These are phyloP conservation scores for Nicotiana noctiflora DNA, from an alignment of 257 asterid species.

Conservation along the genomic window DNA sequence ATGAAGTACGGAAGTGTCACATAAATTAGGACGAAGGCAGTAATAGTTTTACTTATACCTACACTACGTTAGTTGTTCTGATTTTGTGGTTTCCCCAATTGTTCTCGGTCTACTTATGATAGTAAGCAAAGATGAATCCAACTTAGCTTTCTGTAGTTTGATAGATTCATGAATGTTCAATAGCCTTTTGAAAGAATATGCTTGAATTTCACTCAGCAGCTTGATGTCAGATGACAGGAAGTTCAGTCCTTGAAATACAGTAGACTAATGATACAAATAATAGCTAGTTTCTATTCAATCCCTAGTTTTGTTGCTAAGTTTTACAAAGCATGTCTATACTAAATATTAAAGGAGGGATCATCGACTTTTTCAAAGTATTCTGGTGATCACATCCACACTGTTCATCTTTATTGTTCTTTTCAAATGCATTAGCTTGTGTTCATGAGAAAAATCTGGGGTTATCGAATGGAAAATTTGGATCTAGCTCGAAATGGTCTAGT, in stretches of 20 bases:
- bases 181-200: neutral
- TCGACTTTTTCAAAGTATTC: neutral
- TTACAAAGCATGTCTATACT: conserved; percentile 7
- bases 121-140: too few relatives aligned
- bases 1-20: too few relatives aligned
- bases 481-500: conserved; percentile 35
- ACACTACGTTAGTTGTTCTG: too few relatives aligned
- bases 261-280: neutral
- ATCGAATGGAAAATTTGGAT: conserved; percentile 48
- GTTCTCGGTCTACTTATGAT: neutral
- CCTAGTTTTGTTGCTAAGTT: conserved; percentile 2
- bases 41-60: too few relatives aligned
- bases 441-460: conserved; percentile 35
- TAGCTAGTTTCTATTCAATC: neutral
- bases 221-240: neutral
- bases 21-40: too few relatives aligned
- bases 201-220: neutral
- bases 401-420: conserved; percentile 7
- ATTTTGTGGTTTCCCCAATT: neutral
- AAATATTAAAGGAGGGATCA: neutral
- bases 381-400: neutral
- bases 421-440: conserved; percentile 7
- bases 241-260: neutral
- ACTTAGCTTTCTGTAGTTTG: neutral
- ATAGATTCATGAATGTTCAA: neutral